Evolutionary conservation across 129 eudicot species (phyloP).

Genomic region (Tagetes erecta): DNA sequence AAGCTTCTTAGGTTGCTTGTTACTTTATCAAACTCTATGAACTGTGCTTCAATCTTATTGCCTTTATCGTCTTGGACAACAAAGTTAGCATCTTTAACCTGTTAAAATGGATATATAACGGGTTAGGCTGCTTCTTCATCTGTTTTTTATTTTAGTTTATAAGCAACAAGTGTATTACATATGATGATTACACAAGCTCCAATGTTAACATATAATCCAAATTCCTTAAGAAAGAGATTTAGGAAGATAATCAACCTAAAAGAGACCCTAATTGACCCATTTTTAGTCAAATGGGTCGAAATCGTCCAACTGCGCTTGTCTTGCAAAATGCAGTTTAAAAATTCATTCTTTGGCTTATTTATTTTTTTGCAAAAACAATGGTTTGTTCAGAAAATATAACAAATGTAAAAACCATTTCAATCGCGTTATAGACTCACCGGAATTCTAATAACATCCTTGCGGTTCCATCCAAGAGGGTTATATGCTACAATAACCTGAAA

Average conservation of each 20-base stretch:
- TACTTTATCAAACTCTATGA: slow-evolving; percentile 58
- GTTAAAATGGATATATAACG: slow-evolving; percentile 18
- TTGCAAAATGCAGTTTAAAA: too few relatives aligned
- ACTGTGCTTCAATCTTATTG: slow-evolving; percentile 58
- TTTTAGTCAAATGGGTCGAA: neutral
- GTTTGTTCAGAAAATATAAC: neutral
- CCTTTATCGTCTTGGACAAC: slow-evolving; percentile 72
- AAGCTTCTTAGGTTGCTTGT: slow-evolving; percentile 65
- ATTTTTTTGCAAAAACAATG: neutral
- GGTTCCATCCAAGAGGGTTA: slow-evolving; percentile 70
- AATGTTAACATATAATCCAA: neutral
- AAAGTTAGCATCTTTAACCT: slow-evolving; percentile 67
- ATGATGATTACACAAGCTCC: neutral
- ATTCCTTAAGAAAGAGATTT: neutral
- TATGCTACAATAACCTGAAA: slow-evolving; percentile 84
- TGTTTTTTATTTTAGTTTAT: neutral
- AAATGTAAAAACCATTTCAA: neutral
- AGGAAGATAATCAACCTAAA: neutral
- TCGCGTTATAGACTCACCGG: slow-evolving; percentile 25
- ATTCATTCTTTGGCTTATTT: neutral
- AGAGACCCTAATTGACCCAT: neutral
- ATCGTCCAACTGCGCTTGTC: neutral
- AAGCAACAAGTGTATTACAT: neutral
- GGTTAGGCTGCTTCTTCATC: neutral
- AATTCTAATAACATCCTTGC: too few relatives aligned